phyloP scores from a whole-genome alignment of 352 stramenopile species.

The Globisporangium megalacanthum region DNA sequence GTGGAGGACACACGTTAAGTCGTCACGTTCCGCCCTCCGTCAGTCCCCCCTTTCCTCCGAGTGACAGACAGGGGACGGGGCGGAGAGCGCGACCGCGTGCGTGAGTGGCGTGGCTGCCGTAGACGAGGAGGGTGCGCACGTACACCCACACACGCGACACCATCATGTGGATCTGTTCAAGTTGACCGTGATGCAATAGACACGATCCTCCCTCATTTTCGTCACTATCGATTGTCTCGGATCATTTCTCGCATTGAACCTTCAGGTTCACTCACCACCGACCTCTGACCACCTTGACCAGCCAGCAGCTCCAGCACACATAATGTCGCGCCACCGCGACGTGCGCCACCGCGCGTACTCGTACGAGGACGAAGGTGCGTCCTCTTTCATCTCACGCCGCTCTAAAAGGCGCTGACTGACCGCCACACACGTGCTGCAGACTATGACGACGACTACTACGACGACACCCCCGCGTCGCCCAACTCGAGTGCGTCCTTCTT shows the following conservation, averaged over 20 bases:
- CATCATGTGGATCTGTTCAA: no score
- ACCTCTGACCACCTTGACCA: not conserved
- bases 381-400: not conserved
- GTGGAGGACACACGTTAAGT: no score
- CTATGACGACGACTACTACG: slow-evolving; percentile 72
- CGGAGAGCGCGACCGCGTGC: no score
- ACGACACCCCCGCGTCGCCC: slow-evolving; percentile 53
- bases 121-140: no score
- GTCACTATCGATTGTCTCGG: not conserved
- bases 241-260: no score
- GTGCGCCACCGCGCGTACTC: slow-evolving; percentile 86
- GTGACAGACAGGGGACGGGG: no score
- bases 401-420: not conserved
- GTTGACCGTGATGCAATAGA: not conserved
- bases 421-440: slow-evolving; percentile 20
- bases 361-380: slow-evolving; percentile 79
- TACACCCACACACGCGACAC: no score
- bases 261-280: no score
- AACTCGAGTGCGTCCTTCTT: slow-evolving; percentile 39
- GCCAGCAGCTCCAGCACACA: not conserved
- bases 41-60: no score
- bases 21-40: no score
- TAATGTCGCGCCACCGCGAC: slow-evolving; percentile 82
- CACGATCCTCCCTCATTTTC: not conserved
- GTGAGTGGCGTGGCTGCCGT: no score